phyloP scores from a whole-genome alignment of 2,329 filamentous ascomycete species.

The Cercospora brassicicola region DNA sequence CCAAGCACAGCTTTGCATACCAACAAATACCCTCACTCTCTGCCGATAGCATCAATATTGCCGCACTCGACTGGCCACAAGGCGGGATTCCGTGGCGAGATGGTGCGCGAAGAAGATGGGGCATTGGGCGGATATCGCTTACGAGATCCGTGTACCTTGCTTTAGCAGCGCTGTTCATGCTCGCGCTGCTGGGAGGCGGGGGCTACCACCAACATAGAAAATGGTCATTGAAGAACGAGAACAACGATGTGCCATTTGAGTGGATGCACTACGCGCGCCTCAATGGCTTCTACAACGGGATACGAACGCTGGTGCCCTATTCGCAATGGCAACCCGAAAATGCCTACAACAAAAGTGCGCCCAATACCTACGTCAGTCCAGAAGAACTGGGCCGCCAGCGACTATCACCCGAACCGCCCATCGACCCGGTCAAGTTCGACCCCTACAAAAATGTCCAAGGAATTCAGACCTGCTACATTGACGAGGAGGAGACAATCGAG shows the following conservation, averaged over 20 bases:
- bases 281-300: constrained; percentile 51
- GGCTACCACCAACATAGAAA: constrained; percentile 39
- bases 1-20: constrained; percentile 47
- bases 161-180: constrained; percentile 42
- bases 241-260: constrained; percentile 42
- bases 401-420: constrained; percentile 31
- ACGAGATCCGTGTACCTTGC: constrained; percentile 45
- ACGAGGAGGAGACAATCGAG: constrained; percentile 56
- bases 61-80: constrained; percentile 29
- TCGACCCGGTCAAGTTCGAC: constrained; percentile 45
- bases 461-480: constrained; percentile 64
- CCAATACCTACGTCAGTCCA: constrained; percentile 22
- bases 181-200: constrained; percentile 46
- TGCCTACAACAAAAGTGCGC: constrained; percentile 44
- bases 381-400: constrained; percentile 34
- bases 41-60: constrained; percentile 42
- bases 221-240: constrained; percentile 22
- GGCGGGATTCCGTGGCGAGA: constrained; percentile 42
- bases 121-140: constrained; percentile 41
- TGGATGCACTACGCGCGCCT: constrained; percentile 50
- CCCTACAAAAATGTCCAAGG: constrained; percentile 53
- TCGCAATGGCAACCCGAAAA: constrained; percentile 49
- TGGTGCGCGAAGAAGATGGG: constrained; percentile 23
- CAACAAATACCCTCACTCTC: constrained; percentile 43
- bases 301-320: constrained; percentile 48